Conservation (phyloP, 2,329 filamentous ascomycete species). For the Fusarium lateritium region DNA sequence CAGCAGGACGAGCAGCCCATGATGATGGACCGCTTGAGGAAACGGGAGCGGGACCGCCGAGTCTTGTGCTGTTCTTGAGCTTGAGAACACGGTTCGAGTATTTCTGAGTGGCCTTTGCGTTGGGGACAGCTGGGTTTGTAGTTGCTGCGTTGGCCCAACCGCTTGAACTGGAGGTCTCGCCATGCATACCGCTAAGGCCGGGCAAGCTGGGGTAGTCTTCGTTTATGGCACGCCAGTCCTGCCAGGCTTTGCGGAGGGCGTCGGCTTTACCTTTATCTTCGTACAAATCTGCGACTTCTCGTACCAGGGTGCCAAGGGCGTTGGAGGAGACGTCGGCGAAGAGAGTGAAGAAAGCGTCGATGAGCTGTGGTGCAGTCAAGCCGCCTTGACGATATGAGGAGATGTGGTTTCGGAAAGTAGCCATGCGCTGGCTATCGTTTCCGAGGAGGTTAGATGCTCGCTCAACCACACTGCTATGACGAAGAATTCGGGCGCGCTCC, state of each 20-base stretch:
- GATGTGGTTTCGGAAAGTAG: slow-evolving; percentile 83
- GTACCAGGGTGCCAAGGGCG: slow-evolving; percentile 88
- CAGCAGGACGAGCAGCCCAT: slow-evolving; percentile 41
- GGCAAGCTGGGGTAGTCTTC: slow-evolving; percentile 95
- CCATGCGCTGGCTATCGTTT: slow-evolving; percentile 81
- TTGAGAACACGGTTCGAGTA: slow-evolving; percentile 70
- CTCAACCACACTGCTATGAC: slow-evolving; percentile 88
- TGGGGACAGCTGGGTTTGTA: slow-evolving; percentile 66
- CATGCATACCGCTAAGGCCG: slow-evolving; percentile 77
- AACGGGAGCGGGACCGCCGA: slow-evolving; percentile 55
- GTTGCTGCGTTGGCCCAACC: slow-evolving; percentile 73
- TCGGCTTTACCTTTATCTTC: slow-evolving; percentile 84
- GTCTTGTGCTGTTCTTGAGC: slow-evolving; percentile 71
- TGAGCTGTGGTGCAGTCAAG: slow-evolving; percentile 81
- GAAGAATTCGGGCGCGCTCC: slow-evolving; percentile 83
- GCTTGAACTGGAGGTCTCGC: slow-evolving; percentile 68
- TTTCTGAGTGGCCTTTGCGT: slow-evolving; percentile 60
- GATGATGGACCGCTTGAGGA: slow-evolving; percentile 39
- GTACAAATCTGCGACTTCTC: slow-evolving; percentile 93
- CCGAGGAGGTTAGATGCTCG: slow-evolving; percentile 85
- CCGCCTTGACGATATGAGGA: slow-evolving; percentile 81
- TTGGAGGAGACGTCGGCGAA: slow-evolving; percentile 84
- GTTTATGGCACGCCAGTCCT: slow-evolving; percentile 95
- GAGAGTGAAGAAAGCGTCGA: slow-evolving; percentile 89
- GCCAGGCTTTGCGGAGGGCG: slow-evolving; percentile 86